Percentiles rank a stretch among this genome's conserved stretches.
These are phyloP conservation scores for Phytomonas sp. DNA, from an alignment of 208 protist species.

Conservation along the genomic window DNA sequence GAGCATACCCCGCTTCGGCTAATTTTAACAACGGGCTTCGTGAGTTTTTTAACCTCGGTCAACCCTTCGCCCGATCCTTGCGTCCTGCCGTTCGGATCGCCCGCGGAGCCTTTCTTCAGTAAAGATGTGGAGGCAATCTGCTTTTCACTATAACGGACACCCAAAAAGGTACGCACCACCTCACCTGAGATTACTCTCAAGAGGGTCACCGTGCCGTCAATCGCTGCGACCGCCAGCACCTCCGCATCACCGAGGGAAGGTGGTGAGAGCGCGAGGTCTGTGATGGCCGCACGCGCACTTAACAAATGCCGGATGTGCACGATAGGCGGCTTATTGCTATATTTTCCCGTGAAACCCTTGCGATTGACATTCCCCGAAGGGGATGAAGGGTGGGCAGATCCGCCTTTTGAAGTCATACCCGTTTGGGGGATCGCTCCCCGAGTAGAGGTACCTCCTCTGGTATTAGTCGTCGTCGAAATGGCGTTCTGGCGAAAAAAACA, in stretches of 20 bases:
- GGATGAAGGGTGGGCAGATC: not conserved
- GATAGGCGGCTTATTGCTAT: constrained; percentile 21
- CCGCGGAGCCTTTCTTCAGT: not conserved
- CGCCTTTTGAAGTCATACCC: not conserved
- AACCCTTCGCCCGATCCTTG: constrained; percentile 1
- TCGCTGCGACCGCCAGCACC: constrained; percentile 50
- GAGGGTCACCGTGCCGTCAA: constrained; percentile 82
- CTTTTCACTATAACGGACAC: constrained; percentile 23
- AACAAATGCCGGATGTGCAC: constrained; percentile 72
- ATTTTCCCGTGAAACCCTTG: not conserved
- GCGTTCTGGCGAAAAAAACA: constrained; percentile 4
- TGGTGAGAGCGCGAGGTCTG: constrained; percentile 42
- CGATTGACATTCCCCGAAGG: not conserved
- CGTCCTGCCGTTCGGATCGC: constrained; percentile 2
- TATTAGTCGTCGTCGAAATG: constrained; percentile 21
- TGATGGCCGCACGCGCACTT: constrained; percentile 48
- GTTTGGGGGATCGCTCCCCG: not conserved
- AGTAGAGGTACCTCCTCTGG: not conserved
- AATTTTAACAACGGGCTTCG: no score
- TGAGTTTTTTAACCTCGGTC: not conserved
- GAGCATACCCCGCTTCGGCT: not conserved
- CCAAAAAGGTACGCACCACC: constrained; percentile 70
- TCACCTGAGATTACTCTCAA: constrained; percentile 55
- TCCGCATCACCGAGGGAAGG: constrained; percentile 61
- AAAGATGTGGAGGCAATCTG: not conserved